phyloP scores from a whole-genome alignment of 1,139 yeast species.

The Candida anutae region DNA sequence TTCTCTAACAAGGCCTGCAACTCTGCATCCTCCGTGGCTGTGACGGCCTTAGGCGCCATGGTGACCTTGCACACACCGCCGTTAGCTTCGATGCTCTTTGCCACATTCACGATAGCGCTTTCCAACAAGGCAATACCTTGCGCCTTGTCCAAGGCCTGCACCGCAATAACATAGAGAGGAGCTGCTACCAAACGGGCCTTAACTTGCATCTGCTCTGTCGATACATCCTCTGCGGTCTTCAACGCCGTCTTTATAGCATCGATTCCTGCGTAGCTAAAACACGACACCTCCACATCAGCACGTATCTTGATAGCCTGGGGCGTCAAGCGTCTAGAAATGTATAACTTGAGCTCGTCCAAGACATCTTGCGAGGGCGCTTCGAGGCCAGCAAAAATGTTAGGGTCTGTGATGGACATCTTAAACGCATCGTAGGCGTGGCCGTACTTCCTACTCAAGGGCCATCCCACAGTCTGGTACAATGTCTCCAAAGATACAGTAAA shows the following conservation, averaged over 20 bases:
- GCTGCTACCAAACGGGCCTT: conserved; percentile 96
- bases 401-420: conserved; percentile 91
- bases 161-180: conserved; percentile 88
- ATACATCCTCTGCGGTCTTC: conserved; percentile 74
- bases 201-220: conserved; percentile 78
- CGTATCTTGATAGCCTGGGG: conserved; percentile 97
- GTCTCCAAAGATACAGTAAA: conserved; percentile 81
- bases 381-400: conserved; percentile 75
- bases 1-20: conserved; percentile 80
- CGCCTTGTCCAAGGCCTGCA: conserved; percentile 86
- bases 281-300: conserved; percentile 95
- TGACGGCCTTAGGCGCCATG: conserved; percentile 98
- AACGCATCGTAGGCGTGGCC: conserved; percentile 98
- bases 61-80: conserved; percentile 91
- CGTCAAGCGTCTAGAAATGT: conserved; percentile 88
- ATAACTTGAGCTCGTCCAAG: conserved; percentile 72
- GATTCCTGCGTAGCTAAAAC: conserved; percentile 95
- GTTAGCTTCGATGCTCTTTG: conserved; percentile 56
- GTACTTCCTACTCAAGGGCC: conserved; percentile 94
- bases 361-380: conserved; percentile 66
- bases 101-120: conserved; percentile 71
- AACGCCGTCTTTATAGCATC: conserved; percentile 92
- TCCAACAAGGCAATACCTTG: conserved; percentile 77
- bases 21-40: conserved; percentile 97
- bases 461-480: conserved; percentile 82